These are phyloP conservation scores for Brassica carinata DNA, from an alignment of 345 rosid species.

Conservation along the genomic window DNA sequence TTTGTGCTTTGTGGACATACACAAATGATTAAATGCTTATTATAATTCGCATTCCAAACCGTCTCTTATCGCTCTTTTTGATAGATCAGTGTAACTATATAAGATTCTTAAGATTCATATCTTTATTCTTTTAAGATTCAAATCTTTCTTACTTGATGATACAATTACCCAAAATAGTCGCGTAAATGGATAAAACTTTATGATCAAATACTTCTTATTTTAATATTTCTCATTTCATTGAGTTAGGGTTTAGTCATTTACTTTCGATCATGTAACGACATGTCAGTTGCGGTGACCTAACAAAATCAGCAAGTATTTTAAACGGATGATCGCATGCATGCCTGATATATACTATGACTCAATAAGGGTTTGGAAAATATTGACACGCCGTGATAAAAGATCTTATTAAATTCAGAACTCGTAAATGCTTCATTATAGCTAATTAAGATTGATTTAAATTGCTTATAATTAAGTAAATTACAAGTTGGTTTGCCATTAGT, in stretches of 20 bases:
- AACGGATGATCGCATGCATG: constrained; percentile 12
- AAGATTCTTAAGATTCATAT: constrained; percentile 3
- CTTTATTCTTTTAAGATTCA: constrained; percentile 9
- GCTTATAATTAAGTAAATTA: neutral
- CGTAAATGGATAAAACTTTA: neutral
- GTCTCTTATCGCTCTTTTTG: constrained; percentile 14
- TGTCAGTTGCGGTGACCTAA: neutral
- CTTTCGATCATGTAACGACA: neutral
- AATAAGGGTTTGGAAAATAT: neutral
- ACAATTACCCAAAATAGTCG: neutral
- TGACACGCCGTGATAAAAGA: neutral
- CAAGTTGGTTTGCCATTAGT: neutral
- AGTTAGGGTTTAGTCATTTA: neutral
- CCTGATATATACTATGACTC: neutral
- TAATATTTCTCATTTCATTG: neutral
- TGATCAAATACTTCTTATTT: neutral
- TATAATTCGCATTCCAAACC: constrained; percentile 14
- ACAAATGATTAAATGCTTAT: neutral
- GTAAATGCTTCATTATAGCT: neutral
- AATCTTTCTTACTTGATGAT: constrained; percentile 10
- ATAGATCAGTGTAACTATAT: constrained; percentile 16
- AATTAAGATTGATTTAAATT: neutral
- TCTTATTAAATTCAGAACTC: neutral
- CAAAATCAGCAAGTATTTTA: neutral
- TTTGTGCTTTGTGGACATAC: constrained; percentile 25